Evolutionary conservation across 345 rosid species (phyloP), one percentile per base, ranked within the genome.

Genomic region (Erucastrum elatum): DNA sequence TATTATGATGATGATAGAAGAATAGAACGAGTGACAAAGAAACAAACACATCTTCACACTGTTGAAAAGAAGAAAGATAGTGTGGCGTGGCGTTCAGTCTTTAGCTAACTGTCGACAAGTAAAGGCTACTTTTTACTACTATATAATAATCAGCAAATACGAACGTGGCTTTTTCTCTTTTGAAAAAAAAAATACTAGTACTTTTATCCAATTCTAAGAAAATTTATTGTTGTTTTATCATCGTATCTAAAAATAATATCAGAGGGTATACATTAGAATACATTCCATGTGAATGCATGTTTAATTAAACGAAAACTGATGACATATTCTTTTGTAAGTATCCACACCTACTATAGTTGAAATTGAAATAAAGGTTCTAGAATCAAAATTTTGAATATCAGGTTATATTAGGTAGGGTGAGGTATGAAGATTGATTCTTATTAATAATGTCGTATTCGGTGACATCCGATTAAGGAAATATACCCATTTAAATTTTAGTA

Each of bases 71-170:
- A 35, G 9, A 4, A 21, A 55, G 17, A 15, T 33, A 27, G 58
- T 64, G 66, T 35, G 58, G 79, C n/a, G 25, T 71, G 58, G 73
- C 25, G 25, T 71, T 71, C 1, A 16, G 71, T 29, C 81, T 39
- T 59, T 72, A 31, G 72, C 77, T 71, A 78, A 78, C 67, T 56
- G n/a, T 78, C 58, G 68, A 78, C 81, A 78, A 71, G 66, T 12
- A 77, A 77, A 77, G 62, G 17, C 49, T 62, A 72, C 62, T 72
- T 78, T 77, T 70, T 49, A 25, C 65, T 49, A 25, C 64, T 37
- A 37, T 39, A 71, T 55, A 27, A 37, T 55, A 75, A 62, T 33
- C 66, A 71, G 17, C 51, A 77, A 55, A 71, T 71, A 71, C 72
- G 53, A 78, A 78, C 72, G 68, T 78, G 72, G n/a, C 58, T 64